Evolutionary conservation across 2,329 filamentous ascomycete genomes (phyloP).

Genomic region (Alternaria arbusti): DNA sequence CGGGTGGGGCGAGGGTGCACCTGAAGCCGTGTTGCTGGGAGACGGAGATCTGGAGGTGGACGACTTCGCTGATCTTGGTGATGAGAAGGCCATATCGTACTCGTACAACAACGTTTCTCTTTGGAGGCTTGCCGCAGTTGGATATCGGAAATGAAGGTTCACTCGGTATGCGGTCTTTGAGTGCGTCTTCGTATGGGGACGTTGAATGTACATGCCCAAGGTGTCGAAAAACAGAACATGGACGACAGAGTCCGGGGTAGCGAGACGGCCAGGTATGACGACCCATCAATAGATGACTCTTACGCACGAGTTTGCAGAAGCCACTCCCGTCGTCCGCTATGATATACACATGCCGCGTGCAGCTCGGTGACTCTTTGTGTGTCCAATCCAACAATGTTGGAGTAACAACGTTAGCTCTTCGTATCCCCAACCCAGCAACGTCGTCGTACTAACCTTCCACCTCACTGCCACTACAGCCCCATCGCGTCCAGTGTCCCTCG

Average conservation of each 20-base stretch:
- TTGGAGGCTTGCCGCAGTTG: neutral
- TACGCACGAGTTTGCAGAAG: too few species aligned
- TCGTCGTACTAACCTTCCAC: neutral
- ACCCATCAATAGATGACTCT: too few species aligned
- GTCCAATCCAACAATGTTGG: too few species aligned
- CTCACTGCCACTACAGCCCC: neutral
- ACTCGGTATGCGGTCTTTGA: neutral
- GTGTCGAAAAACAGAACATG: too few species aligned
- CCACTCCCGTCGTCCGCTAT: too few species aligned
- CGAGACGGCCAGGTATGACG: too few species aligned
- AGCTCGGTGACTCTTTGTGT: too few species aligned
- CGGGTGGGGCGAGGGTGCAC: fast-evolving
- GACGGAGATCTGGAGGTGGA: neutral
- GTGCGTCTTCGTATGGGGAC: neutral
- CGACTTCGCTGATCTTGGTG: neutral
- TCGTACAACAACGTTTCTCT: too few species aligned
- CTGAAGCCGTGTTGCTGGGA: neutral
- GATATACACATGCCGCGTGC: too few species aligned
- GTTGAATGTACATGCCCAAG: neutral
- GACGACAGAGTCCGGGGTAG: too few species aligned
- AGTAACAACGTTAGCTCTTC: neutral
- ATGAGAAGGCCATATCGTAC: too few species aligned
- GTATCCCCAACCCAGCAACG: neutral
- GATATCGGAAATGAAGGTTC: neutral
- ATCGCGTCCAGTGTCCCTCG: neutral